phyloP scores from a whole-genome alignment of 2,329 filamentous ascomycete species.

The Phyllosticta paracitricarpa region DNA sequence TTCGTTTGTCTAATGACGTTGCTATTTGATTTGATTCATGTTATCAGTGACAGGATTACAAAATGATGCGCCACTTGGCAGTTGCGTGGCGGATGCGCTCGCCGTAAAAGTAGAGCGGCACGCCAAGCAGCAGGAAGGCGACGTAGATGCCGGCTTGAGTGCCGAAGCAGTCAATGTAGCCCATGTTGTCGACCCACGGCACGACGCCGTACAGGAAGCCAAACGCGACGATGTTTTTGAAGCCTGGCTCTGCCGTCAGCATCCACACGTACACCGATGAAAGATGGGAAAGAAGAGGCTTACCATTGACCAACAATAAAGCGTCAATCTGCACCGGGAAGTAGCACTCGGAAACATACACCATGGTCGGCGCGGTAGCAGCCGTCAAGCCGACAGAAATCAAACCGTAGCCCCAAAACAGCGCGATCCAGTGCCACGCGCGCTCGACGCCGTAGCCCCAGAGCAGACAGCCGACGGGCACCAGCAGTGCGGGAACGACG shows the following conservation, averaged over 20 bases:
- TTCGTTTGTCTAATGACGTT: no score
- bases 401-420: conserved; percentile 40
- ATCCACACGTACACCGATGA: not conserved
- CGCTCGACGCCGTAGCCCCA: conserved; percentile 37
- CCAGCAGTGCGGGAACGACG: conserved; percentile 32
- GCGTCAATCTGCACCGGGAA: conserved; percentile 28
- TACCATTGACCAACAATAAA: conserved; percentile 27
- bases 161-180: conserved; percentile 28
- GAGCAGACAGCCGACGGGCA: conserved; percentile 33
- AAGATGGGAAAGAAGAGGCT: not conserved
- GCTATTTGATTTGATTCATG: no score
- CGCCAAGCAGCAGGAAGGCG: conserved; percentile 20
- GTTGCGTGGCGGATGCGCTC: conserved; percentile 23
- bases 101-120: conserved; percentile 24
- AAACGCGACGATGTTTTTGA: conserved; percentile 41
- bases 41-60: conserved; percentile 11
- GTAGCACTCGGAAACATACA: conserved; percentile 33
- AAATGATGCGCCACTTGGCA: conserved; percentile 28
- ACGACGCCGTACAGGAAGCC: conserved; percentile 38
- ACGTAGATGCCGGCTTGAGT: conserved; percentile 30
- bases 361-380: conserved; percentile 28
- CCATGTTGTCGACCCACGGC: conserved; percentile 30
- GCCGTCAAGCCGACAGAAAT: conserved; percentile 34
- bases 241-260: conserved; percentile 12
- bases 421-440: conserved; percentile 32